phyloP scores from a whole-genome alignment of 2,329 filamentous ascomycete species.

The Amesomyces nigricolor region DNA sequence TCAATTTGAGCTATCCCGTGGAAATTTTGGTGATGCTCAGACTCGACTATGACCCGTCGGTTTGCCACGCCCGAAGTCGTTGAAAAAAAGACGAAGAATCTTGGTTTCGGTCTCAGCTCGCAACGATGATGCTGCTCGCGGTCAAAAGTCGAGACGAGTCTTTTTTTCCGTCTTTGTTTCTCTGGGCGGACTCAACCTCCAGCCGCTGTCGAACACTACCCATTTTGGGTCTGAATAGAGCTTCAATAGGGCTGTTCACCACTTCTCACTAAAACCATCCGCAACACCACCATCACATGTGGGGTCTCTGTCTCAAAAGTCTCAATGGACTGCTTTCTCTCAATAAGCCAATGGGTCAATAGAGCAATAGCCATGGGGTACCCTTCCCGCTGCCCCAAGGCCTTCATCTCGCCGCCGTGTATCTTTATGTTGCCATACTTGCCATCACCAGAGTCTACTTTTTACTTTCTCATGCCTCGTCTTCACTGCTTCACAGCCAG shows the following conservation, averaged over 20 bases:
- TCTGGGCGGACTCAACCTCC: conserved; percentile 8
- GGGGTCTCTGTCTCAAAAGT: conserved; percentile 4
- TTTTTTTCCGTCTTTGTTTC: conserved; percentile 16
- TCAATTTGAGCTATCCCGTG: not conserved
- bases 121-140: not conserved
- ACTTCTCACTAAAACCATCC: conserved; percentile 2
- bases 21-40: not conserved
- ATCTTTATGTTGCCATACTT: conserved; percentile 5
- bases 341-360: conserved; percentile 16
- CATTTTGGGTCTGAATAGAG: conserved; percentile 33
- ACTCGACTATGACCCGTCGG: conserved; percentile 3
- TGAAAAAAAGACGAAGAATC: not conserved
- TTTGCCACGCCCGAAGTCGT: not conserved
- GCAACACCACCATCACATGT: conserved; percentile 12
- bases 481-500: not conserved
- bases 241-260: conserved; percentile 26
- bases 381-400: conserved; percentile 1
- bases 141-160: not conserved
- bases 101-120: not conserved
- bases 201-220: conserved; percentile 20
- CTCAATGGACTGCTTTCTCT: conserved; percentile 9
- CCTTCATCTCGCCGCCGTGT: not conserved
- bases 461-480: not conserved
- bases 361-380: conserved; percentile 14
- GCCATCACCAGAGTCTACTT: conserved; percentile 1